Base-by-base conservation (phyloP, 306 rosid species). In the Sophora flavescens region DNA sequence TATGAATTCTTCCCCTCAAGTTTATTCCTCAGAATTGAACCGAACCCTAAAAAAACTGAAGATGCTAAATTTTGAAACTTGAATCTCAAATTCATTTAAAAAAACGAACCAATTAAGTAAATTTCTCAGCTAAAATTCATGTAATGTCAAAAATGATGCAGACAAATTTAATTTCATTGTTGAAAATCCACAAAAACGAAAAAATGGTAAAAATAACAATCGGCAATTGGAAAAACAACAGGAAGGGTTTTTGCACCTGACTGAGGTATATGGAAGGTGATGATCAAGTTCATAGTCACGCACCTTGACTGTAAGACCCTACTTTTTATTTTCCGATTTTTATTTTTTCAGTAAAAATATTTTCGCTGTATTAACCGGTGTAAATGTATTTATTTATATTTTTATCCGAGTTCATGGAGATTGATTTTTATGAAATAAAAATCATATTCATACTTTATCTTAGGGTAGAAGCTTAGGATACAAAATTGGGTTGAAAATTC, bases 111-210 rank as follows among this genome's bases (percentile, higher is more conserved):
- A 56, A 56, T 0, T 3, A 57, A 74, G 2, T 50, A 78, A 78
- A 14, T 13, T 17, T 6, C 53, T 7, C 13, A 41, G 66, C 52
- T 14, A 60, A 81, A 72, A 33, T 57, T 57, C 57, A 35, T 10
- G 56, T n/a, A 13, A 12, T 7, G 14, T 3, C 22, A 72, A 50
- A 17, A 78, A 78, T 18, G 30, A 63, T 50, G 63, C 6, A 14
- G 36, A 6, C 30, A 76, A 42, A 81, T 81, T 81, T 74, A 74
- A 79, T 71, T 18, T 7, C 42, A 42, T 2, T 32, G 53, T 63
- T 65, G 68, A 52, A 69, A 68, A 75, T 7, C 36, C 52, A 68
- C 35, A 58, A 38, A 0, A 64, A 30, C 44, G 16, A 3, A 51
- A 72, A 38, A 35, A 14, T 47, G 8, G 30, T 70, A 17, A 17